Conservation (phyloP, 352 stramenopile genomes). For the Globisporangium heterothallicum region DNA sequence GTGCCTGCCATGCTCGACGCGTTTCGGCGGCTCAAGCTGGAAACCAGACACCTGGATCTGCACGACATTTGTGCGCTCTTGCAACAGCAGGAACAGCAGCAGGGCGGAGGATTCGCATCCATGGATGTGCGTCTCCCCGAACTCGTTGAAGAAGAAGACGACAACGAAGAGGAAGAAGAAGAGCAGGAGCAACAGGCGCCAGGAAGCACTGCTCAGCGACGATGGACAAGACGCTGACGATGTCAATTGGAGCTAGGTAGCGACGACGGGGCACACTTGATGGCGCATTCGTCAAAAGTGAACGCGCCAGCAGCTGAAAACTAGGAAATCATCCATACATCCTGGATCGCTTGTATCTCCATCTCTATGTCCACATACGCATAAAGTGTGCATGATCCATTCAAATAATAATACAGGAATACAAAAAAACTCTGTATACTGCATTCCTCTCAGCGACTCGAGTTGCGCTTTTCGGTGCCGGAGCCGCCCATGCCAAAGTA, state of each 20-base stretch:
- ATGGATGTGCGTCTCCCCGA: slow-evolving; percentile 19
- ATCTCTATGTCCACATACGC: too few species aligned
- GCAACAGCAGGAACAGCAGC: slow-evolving; percentile 16
- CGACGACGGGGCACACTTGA: too few species aligned
- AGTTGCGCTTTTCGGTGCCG: slow-evolving; percentile 40
- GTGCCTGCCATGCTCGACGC: slow-evolving; percentile 49
- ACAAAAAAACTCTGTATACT: slow-evolving; percentile 2
- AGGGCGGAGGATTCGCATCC: slow-evolving; percentile 4
- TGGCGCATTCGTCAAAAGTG: background rate
- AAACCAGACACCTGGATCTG: slow-evolving; percentile 9
- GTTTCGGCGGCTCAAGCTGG: slow-evolving; percentile 30
- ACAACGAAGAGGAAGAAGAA: slow-evolving; percentile 3
- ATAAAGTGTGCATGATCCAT: background rate
- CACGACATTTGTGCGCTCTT: slow-evolving; percentile 15
- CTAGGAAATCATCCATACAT: slow-evolving; percentile 11
- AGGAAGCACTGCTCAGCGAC: background rate
- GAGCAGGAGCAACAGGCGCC: background rate
- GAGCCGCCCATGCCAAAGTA: slow-evolving; percentile 60
- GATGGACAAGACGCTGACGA: too few species aligned
- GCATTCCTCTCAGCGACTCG: slow-evolving; percentile 19
- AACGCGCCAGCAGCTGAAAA: too few species aligned
- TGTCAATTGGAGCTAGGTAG: too few species aligned
- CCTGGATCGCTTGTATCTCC: too few species aligned
- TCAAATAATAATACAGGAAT: background rate
- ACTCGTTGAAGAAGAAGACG: slow-evolving; percentile 19